phyloP scores from a whole-genome alignment of 306 rosid species.

The Senna siamea region DNA sequence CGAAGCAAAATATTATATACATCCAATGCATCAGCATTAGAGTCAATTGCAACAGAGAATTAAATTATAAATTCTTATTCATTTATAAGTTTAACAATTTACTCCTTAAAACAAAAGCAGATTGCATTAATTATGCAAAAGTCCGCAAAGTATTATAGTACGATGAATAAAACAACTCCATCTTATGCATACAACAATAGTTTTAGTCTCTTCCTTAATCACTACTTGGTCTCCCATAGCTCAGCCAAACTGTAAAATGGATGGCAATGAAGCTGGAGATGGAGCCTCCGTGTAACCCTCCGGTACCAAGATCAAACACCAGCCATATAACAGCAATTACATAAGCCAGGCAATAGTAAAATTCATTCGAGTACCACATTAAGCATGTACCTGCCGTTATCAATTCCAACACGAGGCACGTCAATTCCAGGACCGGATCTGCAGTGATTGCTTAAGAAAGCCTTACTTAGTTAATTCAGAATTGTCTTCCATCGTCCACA shows the following conservation, averaged over 20 bases:
- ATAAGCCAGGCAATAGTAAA: conserved; percentile 38
- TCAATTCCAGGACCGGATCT: neutral
- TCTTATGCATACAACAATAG: conserved; percentile 49
- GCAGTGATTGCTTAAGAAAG: conserved; percentile 35
- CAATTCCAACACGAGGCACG: neutral
- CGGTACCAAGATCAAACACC: conserved; percentile 38
- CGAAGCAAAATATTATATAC: neutral
- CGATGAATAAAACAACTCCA: conserved; percentile 42
- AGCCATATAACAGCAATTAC: conserved; percentile 51
- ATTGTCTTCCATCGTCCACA: conserved; percentile 61
- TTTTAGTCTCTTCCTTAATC: conserved; percentile 47
- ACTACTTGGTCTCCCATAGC: conserved; percentile 53
- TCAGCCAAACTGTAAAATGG: conserved; percentile 62
- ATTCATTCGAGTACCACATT: conserved; percentile 31
- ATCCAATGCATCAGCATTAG: conserved; percentile 22
- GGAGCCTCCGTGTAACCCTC: conserved; percentile 47
- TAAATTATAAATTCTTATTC: conserved; percentile 46
- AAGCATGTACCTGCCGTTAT: conserved; percentile 46
- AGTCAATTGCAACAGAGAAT: neutral
- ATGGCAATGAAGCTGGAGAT: conserved; percentile 44
- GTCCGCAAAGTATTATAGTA: no score
- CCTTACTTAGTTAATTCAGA: conserved; percentile 35
- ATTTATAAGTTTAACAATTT: conserved; percentile 44
- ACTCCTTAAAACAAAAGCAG: conserved; percentile 41
- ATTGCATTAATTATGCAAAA: conserved; percentile 46